Evolutionary conservation across 2,329 filamentous ascomycete species (phyloP).

Genomic region (Pyrenophora seminiperda): DNA sequence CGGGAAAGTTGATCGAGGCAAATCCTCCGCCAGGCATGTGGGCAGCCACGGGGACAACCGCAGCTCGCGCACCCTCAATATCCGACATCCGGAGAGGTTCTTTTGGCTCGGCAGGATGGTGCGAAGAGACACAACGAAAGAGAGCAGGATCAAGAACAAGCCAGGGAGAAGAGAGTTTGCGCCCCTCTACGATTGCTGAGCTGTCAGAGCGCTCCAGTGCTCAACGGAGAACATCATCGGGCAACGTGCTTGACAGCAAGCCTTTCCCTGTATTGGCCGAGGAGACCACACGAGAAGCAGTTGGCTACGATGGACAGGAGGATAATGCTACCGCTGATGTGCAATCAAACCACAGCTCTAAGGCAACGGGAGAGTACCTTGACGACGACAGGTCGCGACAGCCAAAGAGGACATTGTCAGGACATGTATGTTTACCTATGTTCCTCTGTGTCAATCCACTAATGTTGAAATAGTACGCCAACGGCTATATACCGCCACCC

Average conservation of each 20-base stretch:
- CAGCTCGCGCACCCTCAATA: conserved; percentile 51
- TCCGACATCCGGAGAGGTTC: conserved; percentile 50
- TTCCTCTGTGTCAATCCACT: not conserved
- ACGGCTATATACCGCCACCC: conserved; percentile 52
- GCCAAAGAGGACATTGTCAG: conserved; percentile 18
- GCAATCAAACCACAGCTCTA: conserved; percentile 25
- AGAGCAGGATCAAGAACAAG: conserved; percentile 34
- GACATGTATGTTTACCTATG: conserved; percentile 23
- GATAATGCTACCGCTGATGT: conserved; percentile 13
- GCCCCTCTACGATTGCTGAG: conserved; percentile 13
- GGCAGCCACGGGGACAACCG: conserved; percentile 52
- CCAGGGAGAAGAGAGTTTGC: conserved; percentile 26
- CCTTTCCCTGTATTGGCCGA: conserved; percentile 41
- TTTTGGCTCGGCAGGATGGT: conserved; percentile 44
- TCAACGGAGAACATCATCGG: conserved; percentile 20
- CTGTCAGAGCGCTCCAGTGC: conserved; percentile 7
- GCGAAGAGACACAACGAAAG: conserved; percentile 34
- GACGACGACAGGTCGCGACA: conserved; percentile 17
- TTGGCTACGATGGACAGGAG: conserved; percentile 10
- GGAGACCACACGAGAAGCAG: conserved; percentile 23
- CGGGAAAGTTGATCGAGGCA: conserved; percentile 47
- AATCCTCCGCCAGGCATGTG: conserved; percentile 50
- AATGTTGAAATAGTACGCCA: conserved; percentile 36
- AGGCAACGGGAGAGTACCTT: conserved; percentile 23
- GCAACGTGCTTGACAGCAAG: conserved; percentile 24